These are phyloP conservation scores for Globisporangium sylvaticum DNA, from an alignment of 352 stramenopile species.

Conservation along the genomic window DNA sequence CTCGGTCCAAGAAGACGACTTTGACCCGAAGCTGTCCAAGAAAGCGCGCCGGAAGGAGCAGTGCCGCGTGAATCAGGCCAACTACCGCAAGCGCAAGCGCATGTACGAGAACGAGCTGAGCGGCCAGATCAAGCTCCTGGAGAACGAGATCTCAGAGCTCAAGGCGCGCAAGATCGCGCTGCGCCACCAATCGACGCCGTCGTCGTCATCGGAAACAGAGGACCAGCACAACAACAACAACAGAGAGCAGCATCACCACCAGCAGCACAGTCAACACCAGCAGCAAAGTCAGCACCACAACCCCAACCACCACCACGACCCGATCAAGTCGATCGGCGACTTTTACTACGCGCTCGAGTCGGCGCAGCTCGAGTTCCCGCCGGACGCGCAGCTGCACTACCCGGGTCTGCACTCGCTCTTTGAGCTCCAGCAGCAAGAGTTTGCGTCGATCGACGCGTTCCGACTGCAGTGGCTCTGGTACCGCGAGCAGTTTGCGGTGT, in stretches of 20 bases:
- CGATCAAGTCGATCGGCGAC: slow-evolving; percentile 23
- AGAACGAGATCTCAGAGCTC: slow-evolving; percentile 37
- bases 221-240: no score
- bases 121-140: slow-evolving; percentile 27
- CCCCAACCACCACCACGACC: slow-evolving; percentile 5
- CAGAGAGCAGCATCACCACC: neutral
- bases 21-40: slow-evolving; percentile 20
- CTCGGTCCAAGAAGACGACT: neutral
- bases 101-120: slow-evolving; percentile 32
- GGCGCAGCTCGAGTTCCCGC: neutral
- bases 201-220: no score
- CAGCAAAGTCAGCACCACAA: no score
- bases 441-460: slow-evolving; percentile 35
- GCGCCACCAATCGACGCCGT: neutral
- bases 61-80: slow-evolving; percentile 58
- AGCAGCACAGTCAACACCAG: no score
- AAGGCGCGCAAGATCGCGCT: slow-evolving; percentile 10
- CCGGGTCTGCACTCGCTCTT: slow-evolving; percentile 10
- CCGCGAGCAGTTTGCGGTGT: slow-evolving; percentile 36
- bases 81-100: slow-evolving; percentile 55
- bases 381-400: neutral
- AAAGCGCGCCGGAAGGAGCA: slow-evolving; percentile 49
- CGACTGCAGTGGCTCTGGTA: slow-evolving; percentile 44
- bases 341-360: slow-evolving; percentile 30
- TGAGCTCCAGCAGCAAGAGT: slow-evolving; percentile 31